Base-by-base conservation (phyloP, 345 rosid genomes). In the Excoecaria agallocha region DNA sequence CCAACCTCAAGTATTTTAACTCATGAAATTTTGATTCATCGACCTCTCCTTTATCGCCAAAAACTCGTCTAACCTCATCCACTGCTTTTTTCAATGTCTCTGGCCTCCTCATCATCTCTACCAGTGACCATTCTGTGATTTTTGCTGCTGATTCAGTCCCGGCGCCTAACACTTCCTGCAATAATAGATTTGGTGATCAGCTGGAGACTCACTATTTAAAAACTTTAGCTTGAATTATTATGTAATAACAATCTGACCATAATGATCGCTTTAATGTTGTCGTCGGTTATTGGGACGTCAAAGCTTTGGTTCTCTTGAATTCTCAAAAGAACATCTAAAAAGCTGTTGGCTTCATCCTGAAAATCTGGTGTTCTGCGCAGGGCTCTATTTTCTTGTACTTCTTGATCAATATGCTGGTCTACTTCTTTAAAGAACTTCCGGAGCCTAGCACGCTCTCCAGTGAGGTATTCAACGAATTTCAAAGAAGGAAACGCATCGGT, bases 21-120 rank as follows among this genome's bases (percentile, higher is more conserved):
- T 78, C 69, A 17, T 11, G 30, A 2, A 54, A 5, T 20, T 16
- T 30, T 69, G 16, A 9, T 49, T 83, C 81, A 12, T 38, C 74
- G 0, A 74, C 74, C 17, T n/a, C 41, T 35, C 81, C 83, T 55
- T 63, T 67, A 20, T 35, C 16, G 0, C 20, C 3, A 43, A 70
- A 77, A 6, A 63, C 78, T 22, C 38, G n/a, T 24, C 84, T 77
- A 20, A 80, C 82, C 59, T 83, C 84, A 0, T 69, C 49, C 66
- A 71, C 79, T 49, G 83, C 82, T n/a, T 74, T 65, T 46, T 35
- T 16, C 8, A 80, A 63, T 56, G 63, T 25, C 12, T 19, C 49
- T 2, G 77, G 83, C n/a, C 66, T 77, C 61, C 30, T 74, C 12
- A 77, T 7, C 83, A 83, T 5, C 6, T 69, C 73, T 8, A 62